Conservation (phyloP, 2,329 filamentous ascomycete species). For the Nigrospora osmanthi region DNA sequence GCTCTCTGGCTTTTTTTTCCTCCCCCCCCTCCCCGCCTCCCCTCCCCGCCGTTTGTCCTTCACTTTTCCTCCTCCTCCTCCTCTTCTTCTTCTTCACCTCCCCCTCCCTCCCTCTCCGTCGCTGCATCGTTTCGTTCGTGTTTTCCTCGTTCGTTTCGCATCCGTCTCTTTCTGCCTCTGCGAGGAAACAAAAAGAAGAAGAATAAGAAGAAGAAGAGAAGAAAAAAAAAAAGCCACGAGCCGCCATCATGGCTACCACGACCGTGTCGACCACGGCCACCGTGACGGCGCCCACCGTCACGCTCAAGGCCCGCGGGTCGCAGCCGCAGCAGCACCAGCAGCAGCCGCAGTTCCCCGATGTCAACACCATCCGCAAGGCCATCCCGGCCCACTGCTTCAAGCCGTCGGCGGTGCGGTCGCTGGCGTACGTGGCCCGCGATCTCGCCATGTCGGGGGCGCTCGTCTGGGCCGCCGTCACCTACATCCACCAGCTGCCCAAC, state of each 20-base stretch:
- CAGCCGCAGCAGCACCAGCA: neutral
- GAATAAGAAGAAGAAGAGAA: too few species aligned
- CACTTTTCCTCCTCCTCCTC: neutral
- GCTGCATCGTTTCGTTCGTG: too few species aligned
- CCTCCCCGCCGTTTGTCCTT: neutral
- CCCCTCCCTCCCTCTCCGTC: neutral
- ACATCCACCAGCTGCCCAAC: slow-evolving; percentile 43
- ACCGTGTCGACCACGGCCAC: neutral
- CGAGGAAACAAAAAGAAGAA: neutral
- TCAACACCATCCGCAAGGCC: slow-evolving; percentile 39
- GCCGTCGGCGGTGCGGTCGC: slow-evolving; percentile 40
- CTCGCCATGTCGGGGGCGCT: slow-evolving; percentile 38
- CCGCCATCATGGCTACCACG: neutral
- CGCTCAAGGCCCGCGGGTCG: neutral
- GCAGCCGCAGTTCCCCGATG: slow-evolving; percentile 30
- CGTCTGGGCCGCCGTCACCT: slow-evolving; percentile 41
- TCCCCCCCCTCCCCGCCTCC: neutral
- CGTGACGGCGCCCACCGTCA: neutral
- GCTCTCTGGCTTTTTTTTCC: neutral
- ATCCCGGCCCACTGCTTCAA: slow-evolving; percentile 57
- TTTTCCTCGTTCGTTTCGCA: too few species aligned
- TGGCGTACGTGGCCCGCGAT: slow-evolving; percentile 50
- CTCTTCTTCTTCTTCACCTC: neutral
- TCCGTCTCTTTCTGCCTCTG: too few species aligned
- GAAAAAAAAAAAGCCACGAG: neutral